Conservation (phyloP, 2,329 filamentous ascomycete species). For the Dothistroma septosporum region DNA sequence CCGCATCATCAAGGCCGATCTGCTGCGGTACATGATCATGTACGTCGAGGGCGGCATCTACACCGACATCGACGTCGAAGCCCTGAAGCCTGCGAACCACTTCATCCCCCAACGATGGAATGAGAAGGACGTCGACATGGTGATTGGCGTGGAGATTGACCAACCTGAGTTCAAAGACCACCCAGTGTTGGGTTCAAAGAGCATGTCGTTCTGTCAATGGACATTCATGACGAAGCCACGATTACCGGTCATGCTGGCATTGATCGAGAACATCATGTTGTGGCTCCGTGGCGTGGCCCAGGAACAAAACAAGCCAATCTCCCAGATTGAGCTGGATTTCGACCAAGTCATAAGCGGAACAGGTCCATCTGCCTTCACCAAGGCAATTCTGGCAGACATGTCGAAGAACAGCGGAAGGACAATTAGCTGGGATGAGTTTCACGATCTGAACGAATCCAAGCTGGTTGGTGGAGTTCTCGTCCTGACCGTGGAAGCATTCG, state of each 20-base stretch:
- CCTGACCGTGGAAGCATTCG: slow-evolving; percentile 67
- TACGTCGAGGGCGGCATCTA: slow-evolving; percentile 62
- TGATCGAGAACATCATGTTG: slow-evolving; percentile 64
- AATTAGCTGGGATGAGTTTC: slow-evolving; percentile 62
- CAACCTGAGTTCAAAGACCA: slow-evolving; percentile 62
- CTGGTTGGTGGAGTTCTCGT: slow-evolving; percentile 62
- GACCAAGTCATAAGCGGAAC: slow-evolving; percentile 71
- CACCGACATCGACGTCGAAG: slow-evolving; percentile 58
- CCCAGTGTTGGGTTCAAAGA: slow-evolving; percentile 64
- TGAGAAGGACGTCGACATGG: slow-evolving; percentile 63
- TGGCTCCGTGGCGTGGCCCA: slow-evolving; percentile 60
- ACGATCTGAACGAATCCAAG: slow-evolving; percentile 62
- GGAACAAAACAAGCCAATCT: slow-evolving; percentile 56
- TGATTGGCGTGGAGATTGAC: slow-evolving; percentile 68
- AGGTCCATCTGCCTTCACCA: slow-evolving; percentile 66
- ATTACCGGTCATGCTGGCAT: slow-evolving; percentile 62
- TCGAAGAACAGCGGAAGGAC: slow-evolving; percentile 44
- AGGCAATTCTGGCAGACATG: slow-evolving; percentile 62
- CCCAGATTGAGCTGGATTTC: slow-evolving; percentile 63
- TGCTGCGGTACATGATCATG: slow-evolving; percentile 64
- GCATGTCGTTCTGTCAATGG: slow-evolving; percentile 69
- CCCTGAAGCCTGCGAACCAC: slow-evolving; percentile 49
- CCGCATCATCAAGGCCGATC: slow-evolving; percentile 63
- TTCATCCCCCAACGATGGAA: slow-evolving; percentile 63
- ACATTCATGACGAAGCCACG: slow-evolving; percentile 67